Evolutionary conservation across 768 basidiomycete genomes (phyloP).

Genomic region (Polyporus arcularius): DNA sequence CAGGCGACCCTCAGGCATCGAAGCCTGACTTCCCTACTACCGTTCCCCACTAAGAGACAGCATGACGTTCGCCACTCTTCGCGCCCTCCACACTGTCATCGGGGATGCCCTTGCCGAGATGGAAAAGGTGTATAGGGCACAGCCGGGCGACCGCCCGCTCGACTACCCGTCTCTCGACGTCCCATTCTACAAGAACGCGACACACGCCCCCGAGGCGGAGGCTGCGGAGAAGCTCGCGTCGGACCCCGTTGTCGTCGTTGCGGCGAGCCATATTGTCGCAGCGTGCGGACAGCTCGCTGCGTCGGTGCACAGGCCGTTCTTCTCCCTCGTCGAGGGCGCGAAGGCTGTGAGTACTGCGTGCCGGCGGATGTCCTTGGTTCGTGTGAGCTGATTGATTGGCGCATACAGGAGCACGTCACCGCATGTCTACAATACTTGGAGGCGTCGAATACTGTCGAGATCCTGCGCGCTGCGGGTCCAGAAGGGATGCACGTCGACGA

Average conservation of each 20-base stretch:
- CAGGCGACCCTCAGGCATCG: too few relatives aligned
- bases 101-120: slow-evolving; percentile 70
- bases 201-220: not conserved
- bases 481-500: slow-evolving; percentile 4
- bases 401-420: slow-evolving; percentile 2
- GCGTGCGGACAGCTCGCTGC: slow-evolving; percentile 25
- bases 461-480: slow-evolving; percentile 5
- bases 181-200: slow-evolving; percentile 11
- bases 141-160: not conserved
- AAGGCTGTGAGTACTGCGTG: slow-evolving; percentile 44
- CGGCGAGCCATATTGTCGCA: slow-evolving; percentile 24
- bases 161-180: slow-evolving; percentile 14
- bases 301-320: slow-evolving; percentile 34
- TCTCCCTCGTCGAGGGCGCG: slow-evolving; percentile 60
- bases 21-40: not conserved
- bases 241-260: slow-evolving; percentile 21
- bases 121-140: slow-evolving; percentile 48
- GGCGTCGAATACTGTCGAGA: slow-evolving; percentile 7
- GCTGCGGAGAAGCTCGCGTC: slow-evolving; percentile 19
- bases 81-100: slow-evolving; percentile 63
- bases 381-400: not conserved
- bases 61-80: slow-evolving; percentile 62
- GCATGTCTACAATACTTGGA: slow-evolving; percentile 8
- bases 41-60: not conserved
- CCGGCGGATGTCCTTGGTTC: slow-evolving; percentile 33